Percentiles rank a stretch among this genome's conserved stretches.
Evolutionary conservation across 192 early-diverging fungal genomes (phyloP).

Genomic region (Podila clonocystis): DNA sequence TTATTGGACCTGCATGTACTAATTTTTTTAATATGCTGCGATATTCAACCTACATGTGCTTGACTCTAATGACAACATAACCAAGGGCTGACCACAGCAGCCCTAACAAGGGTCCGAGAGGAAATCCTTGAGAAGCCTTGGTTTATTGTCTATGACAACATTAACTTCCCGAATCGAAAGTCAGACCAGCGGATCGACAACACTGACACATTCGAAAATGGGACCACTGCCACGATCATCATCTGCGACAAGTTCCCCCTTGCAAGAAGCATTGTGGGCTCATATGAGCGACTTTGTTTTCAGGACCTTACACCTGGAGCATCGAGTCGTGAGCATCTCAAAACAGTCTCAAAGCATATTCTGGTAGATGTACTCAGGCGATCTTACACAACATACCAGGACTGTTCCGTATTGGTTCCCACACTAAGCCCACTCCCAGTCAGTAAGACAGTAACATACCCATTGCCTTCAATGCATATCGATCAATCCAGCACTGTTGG

Average conservation of each 20-base stretch:
- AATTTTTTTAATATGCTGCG: too few species aligned
- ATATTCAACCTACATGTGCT: too few species aligned
- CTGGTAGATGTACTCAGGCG: conserved; percentile 6
- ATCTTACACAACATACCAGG: background rate
- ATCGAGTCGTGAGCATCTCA: background rate
- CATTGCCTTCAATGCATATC: conserved; percentile 23
- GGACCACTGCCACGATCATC: conserved; percentile 10
- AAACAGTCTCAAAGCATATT: background rate
- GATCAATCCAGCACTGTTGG: conserved; percentile 17
- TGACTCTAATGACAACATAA: too few species aligned
- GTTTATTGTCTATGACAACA: conserved; percentile 25
- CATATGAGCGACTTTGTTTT: background rate
- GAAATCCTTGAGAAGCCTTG: background rate
- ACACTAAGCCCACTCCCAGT: background rate
- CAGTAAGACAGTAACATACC: conserved; percentile 9
- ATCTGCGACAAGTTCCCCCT: background rate
- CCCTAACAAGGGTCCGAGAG: background rate
- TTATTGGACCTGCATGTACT: too few species aligned
- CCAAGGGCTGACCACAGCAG: background rate
- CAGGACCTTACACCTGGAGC: background rate
- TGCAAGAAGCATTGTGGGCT: too few species aligned
- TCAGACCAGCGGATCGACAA: conserved; percentile 10
- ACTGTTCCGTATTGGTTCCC: background rate
- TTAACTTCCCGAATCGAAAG: conserved; percentile 9
- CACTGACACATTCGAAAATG: conserved; percentile 7